Evolutionary conservation across 352 stramenopile species (phyloP).

Genomic region (Pythium plurisporium): DNA sequence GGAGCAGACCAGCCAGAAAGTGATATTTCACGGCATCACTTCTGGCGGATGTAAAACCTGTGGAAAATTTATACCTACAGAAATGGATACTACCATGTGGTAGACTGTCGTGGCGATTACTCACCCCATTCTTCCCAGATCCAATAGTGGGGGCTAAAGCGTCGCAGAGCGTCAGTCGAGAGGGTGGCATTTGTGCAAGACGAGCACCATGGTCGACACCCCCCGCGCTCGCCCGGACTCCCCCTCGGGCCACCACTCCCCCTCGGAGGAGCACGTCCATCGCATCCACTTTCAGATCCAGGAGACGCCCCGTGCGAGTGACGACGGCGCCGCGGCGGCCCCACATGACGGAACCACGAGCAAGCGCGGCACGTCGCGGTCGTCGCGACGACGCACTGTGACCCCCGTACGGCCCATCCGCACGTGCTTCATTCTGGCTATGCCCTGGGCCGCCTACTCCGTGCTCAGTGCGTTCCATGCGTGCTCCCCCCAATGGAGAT

Average conservation of each 20-base stretch:
- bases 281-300: slow-evolving; percentile 14
- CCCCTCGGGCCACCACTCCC: too few species aligned
- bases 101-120: too few species aligned
- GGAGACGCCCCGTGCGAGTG: slow-evolving; percentile 5
- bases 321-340: too few species aligned
- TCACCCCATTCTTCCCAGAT: too few species aligned
- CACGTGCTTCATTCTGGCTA: slow-evolving; percentile 65
- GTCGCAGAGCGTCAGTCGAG: background rate
- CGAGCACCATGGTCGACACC: background rate
- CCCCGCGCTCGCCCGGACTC: too few species aligned
- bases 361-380: background rate
- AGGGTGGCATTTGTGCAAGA: background rate
- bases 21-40: background rate
- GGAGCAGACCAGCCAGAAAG: background rate
- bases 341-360: background rate
- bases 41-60: background rate
- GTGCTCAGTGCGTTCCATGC: slow-evolving; percentile 52
- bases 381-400: background rate
- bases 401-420: slow-evolving; percentile 16
- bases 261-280: background rate
- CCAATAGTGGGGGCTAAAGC: too few species aligned
- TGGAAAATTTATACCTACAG: background rate
- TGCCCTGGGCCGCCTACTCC: slow-evolving; percentile 70
- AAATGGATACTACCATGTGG: background rate
- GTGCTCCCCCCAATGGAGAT: background rate